A percentile compares a stretch with the other conserved stretches of the same genome.
Conservation (phyloP, 176 grass and related monocot species). For the Eragrostis nindensis region DNA sequence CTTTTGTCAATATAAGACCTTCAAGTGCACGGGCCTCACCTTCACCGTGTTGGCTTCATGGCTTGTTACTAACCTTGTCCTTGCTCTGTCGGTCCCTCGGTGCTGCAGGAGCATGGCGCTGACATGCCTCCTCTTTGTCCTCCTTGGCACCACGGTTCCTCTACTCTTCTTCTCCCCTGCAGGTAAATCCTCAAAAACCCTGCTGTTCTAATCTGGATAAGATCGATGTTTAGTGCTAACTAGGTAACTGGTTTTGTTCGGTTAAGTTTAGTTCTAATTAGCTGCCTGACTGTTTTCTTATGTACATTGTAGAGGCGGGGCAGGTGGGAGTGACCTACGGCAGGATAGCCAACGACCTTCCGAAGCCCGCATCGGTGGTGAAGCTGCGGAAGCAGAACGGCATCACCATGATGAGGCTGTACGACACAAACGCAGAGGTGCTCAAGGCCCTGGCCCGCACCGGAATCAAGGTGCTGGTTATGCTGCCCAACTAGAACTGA, state of each 20-base stretch:
- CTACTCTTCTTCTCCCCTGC: slow-evolving; percentile 19
- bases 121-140: neutral
- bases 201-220: neutral
- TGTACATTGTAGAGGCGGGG: slow-evolving; percentile 42
- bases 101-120: neutral
- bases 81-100: neutral
- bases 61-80: too few relatives aligned
- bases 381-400: slow-evolving; percentile 49
- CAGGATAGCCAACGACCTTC: slow-evolving; percentile 49
- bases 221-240: neutral
- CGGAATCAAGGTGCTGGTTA: too few relatives aligned
- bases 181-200: neutral
- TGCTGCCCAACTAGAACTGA: too few relatives aligned
- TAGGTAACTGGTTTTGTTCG: neutral
- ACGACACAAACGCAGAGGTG: slow-evolving; percentile 45
- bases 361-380: slow-evolving; percentile 41
- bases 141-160: neutral
- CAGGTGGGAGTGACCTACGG: slow-evolving; percentile 69
- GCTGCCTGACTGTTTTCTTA: too few relatives aligned
- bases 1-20: too few relatives aligned
- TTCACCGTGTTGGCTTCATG: too few relatives aligned
- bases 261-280: neutral
- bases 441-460: too few relatives aligned
- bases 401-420: slow-evolving; percentile 58
- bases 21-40: too few relatives aligned